Conservation (phyloP, 805 yeast species). For the Hemisphaericaspora nanyangensis region DNA sequence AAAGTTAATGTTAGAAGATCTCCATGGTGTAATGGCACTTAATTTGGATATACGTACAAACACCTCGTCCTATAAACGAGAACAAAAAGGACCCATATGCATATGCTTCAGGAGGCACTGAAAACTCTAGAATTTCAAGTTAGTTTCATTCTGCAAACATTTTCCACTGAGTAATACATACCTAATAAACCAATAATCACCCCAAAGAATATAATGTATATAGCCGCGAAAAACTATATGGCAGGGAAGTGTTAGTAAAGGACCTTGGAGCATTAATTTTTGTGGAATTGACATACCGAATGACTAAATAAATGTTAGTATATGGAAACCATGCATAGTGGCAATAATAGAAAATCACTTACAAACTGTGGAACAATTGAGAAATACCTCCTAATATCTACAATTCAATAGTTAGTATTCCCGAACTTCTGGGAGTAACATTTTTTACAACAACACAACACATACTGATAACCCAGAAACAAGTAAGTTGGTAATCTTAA, state of each 20-base stretch:
- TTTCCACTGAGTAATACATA: too few relatives aligned
- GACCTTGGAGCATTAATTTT: neutral
- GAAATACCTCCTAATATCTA: constrained; percentile 47
- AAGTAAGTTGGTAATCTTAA: constrained; percentile 49
- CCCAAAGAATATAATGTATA: constrained; percentile 57
- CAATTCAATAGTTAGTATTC: constrained; percentile 7
- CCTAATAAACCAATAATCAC: constrained; percentile 48
- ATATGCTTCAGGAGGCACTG: constrained; percentile 57
- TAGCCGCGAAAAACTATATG: constrained; percentile 50
- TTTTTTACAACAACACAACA: too few relatives aligned
- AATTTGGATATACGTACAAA: constrained; percentile 41
- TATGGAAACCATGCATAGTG: neutral
- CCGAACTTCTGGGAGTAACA: too few relatives aligned
- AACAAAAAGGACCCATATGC: constrained; percentile 65
- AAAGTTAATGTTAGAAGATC: constrained; percentile 17
- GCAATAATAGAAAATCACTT: constrained; percentile 21
- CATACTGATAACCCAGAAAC: constrained; percentile 55
- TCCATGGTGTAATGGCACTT: too few relatives aligned
- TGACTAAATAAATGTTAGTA: constrained; percentile 27
- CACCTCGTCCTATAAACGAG: constrained; percentile 73
- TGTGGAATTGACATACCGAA: constrained; percentile 22
- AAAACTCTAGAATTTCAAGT: constrained; percentile 35
- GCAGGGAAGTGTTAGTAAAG: constrained; percentile 20
- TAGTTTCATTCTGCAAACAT: too few relatives aligned
- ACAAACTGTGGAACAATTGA: constrained; percentile 49